Evolutionary conservation across 2,329 filamentous ascomycete genomes (phyloP).

Genomic region (Botrytis medusae): DNA sequence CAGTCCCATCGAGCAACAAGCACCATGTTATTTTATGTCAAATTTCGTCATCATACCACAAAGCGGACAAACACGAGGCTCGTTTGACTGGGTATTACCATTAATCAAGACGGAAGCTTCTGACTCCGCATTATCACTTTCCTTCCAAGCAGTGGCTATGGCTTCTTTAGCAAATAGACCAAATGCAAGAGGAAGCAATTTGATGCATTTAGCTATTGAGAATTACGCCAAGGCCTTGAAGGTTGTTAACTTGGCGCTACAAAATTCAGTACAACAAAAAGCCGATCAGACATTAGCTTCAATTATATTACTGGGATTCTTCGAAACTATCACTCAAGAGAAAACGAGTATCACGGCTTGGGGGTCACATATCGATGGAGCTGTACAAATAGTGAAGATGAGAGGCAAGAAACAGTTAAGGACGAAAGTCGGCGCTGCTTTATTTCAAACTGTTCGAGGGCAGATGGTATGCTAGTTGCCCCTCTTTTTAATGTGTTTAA

Average conservation of each 20-base stretch:
- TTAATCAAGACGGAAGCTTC: slow-evolving; percentile 49
- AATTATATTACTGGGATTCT: slow-evolving; percentile 59
- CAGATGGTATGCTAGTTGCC: slow-evolving; percentile 53
- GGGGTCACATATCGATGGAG: slow-evolving; percentile 64
- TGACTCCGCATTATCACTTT: slow-evolving; percentile 52
- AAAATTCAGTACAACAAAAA: slow-evolving; percentile 49
- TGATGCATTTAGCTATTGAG: slow-evolving; percentile 46
- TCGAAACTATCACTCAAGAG: slow-evolving; percentile 55
- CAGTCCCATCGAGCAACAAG: slow-evolving; percentile 54
- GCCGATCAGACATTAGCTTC: slow-evolving; percentile 60
- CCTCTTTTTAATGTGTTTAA: not conserved
- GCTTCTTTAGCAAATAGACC: slow-evolving; percentile 57
- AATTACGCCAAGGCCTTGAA: slow-evolving; percentile 57
- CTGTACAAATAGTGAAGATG: slow-evolving; percentile 59
- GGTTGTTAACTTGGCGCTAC: slow-evolving; percentile 53
- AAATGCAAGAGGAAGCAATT: slow-evolving; percentile 37
- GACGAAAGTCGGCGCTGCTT: slow-evolving; percentile 52
- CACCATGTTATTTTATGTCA: slow-evolving; percentile 58
- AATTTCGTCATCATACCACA: slow-evolving; percentile 59
- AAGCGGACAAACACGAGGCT: slow-evolving; percentile 53
- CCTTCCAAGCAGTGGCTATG: slow-evolving; percentile 60
- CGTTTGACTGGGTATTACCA: slow-evolving; percentile 59
- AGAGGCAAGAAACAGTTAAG: slow-evolving; percentile 56
- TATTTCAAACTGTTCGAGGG: slow-evolving; percentile 60
- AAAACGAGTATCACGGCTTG: slow-evolving; percentile 57